Base-by-base conservation (phyloP, 2,329 filamentous ascomycete species). In the Calonectria henricotiae region DNA sequence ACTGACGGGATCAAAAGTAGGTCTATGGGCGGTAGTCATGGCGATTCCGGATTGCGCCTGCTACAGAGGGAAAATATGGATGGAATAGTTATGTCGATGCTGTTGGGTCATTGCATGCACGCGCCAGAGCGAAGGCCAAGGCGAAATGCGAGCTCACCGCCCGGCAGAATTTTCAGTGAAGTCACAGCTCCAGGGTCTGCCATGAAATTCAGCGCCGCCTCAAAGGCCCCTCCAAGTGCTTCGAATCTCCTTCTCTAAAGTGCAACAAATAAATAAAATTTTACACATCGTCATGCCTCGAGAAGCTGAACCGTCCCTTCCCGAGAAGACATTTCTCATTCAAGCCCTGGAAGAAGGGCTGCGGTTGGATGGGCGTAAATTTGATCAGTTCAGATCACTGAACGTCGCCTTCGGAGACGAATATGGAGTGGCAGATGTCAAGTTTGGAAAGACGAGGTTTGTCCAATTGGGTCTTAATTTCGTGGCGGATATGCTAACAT, bases 1-100 rank as follows among this genome's bases (percentile, higher is more conserved):
- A 3, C 32, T 43, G 25, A 95, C 94, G 74, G 96, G 96, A 82
- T 99, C 96, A 81, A 99, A 99, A 0, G 96, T 99, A 67, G 96
- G 96, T 85, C 96, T 93, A 76, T 92, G 90, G 47, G 90, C 90
- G 83, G 87, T 89, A 74, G 90, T 92, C 90, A 92, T 92, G 43
- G 68, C 76, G 75, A 71, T 30, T 64, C 6, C 35, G 39, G 43
- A 49, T 67, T 47, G 25, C 25, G 37, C 7, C 20, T 70, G 25
- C n/a, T 62, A 35, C 27, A 43, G 58, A 30, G 46, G 62, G 12
- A 60, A 12, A 46, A 46, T 23, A 68, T 47, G 17, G 15, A 46
- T 44, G 41, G 27, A 46, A 32, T 4, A n/a, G 15, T 39, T 39
- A 23, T 41, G 35, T 39, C 13, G 11, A 27, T 39, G 20, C 47